Percentiles rank a stretch among this genome's conserved stretches.
phyloP scores from a whole-genome alignment of 1,139 yeast genomes.

The Yamadazyma aaseri region DNA sequence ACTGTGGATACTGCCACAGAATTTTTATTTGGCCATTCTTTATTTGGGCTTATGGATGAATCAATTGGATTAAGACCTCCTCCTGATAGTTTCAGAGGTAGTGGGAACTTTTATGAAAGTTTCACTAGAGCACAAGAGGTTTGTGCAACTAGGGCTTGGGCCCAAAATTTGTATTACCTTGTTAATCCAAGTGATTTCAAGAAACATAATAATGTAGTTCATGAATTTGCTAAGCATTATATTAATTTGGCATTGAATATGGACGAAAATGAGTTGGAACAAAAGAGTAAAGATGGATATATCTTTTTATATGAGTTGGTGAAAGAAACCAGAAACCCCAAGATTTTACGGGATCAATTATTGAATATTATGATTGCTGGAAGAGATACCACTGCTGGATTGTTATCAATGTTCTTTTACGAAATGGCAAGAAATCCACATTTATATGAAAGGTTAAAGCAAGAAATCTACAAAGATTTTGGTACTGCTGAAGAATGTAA shows the following conservation, averaged over 20 bases:
- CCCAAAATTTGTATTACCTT: constrained; percentile 27
- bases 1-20: constrained; percentile 44
- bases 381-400: constrained; percentile 32
- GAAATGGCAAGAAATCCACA: constrained; percentile 24
- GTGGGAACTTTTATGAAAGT: constrained; percentile 24
- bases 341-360: constrained; percentile 27
- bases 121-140: constrained; percentile 30
- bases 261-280: constrained; percentile 18
- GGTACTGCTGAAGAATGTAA: constrained; percentile 38
- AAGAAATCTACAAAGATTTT: constrained; percentile 20
- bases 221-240: constrained; percentile 27
- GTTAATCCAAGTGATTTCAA: constrained; percentile 24
- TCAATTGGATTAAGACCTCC: constrained; percentile 23
- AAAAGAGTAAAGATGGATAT: constrained; percentile 21
- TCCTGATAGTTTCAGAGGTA: constrained; percentile 10
- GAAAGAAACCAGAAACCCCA: constrained; percentile 26
- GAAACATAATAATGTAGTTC: constrained; percentile 21
- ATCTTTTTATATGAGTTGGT: constrained; percentile 29
- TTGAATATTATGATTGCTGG: constrained; percentile 34
- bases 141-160: constrained; percentile 29
- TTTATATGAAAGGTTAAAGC: constrained; percentile 22
- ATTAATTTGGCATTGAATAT: constrained; percentile 29
- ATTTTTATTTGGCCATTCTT: constrained; percentile 39
- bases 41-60: constrained; percentile 30
- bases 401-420: constrained; percentile 25